Conservation (phyloP, 768 basidiomycete species). For the Xanthoconium stramineum region DNA sequence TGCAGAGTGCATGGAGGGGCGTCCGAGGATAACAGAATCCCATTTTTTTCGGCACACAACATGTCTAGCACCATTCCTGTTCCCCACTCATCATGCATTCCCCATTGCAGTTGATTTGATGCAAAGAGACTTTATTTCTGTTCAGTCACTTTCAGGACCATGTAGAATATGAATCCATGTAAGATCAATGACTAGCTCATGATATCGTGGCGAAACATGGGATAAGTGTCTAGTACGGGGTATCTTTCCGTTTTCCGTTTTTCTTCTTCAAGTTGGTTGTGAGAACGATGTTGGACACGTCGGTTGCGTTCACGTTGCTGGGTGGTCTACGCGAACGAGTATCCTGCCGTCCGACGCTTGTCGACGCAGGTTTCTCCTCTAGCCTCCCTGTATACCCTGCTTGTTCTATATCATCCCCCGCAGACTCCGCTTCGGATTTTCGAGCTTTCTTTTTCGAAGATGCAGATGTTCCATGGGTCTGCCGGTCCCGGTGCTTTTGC, state of each 20-base stretch:
- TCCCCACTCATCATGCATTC: slow-evolving; percentile 5
- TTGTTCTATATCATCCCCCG: background rate
- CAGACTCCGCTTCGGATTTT: slow-evolving; percentile 5
- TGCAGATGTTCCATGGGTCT: background rate
- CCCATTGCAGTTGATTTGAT: slow-evolving; percentile 8
- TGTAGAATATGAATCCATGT: slow-evolving; percentile 25
- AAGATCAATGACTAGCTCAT: slow-evolving; percentile 6
- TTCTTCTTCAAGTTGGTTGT: slow-evolving; percentile 20
- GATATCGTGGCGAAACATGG: background rate
- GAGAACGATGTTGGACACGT: background rate
- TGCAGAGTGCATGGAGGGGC: slow-evolving; percentile 89
- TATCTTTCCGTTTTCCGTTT: slow-evolving; percentile 23
- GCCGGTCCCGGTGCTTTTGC: background rate
- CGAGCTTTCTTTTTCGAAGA: slow-evolving; percentile 7
- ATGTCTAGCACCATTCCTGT: slow-evolving; percentile 1
- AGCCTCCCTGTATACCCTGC: background rate
- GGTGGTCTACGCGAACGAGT: background rate
- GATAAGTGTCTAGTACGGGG: slow-evolving; percentile 5
- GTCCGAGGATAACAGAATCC: slow-evolving; percentile 45
- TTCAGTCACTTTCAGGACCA: slow-evolving; percentile 17
- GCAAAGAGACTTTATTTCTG: slow-evolving; percentile 11
- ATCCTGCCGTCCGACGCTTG: slow-evolving; percentile 3
- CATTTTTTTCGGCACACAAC: slow-evolving; percentile 2
- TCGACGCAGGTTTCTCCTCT: background rate
- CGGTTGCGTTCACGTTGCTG: background rate